phyloP scores from a whole-genome alignment of 306 rosid species.

The Vigna trinervia region DNA sequence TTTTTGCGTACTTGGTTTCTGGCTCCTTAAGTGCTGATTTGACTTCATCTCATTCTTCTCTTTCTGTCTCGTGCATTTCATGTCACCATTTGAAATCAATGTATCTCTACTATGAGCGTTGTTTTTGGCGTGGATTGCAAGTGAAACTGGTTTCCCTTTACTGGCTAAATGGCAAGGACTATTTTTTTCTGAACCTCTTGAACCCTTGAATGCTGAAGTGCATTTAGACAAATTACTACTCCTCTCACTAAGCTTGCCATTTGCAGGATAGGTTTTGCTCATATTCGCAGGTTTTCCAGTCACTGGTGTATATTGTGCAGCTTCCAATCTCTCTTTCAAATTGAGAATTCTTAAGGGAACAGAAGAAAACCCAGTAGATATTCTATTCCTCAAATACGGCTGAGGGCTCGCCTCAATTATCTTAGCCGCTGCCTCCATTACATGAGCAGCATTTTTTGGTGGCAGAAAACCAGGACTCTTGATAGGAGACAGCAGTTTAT shows the following conservation, averaged over 20 bases:
- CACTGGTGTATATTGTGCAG: slow-evolving; percentile 61
- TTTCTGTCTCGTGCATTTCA: slow-evolving; percentile 53
- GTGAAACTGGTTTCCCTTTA: slow-evolving; percentile 66
- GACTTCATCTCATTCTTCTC: slow-evolving; percentile 59
- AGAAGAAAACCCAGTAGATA: slow-evolving; percentile 62
- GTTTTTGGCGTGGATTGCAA: slow-evolving; percentile 54
- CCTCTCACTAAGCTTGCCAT: slow-evolving; percentile 50
- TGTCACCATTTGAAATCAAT: slow-evolving; percentile 49
- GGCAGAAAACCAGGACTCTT: slow-evolving; percentile 70
- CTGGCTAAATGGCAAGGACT: slow-evolving; percentile 47
- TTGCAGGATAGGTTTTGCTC: slow-evolving; percentile 43
- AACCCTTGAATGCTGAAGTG: slow-evolving; percentile 51
- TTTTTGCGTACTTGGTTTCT: slow-evolving; percentile 52
- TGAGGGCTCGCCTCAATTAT: slow-evolving; percentile 84
- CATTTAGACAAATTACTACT: slow-evolving; percentile 53
- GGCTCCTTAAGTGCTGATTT: slow-evolving; percentile 58
- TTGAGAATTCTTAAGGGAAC: slow-evolving; percentile 78
- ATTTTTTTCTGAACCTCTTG: slow-evolving; percentile 52
- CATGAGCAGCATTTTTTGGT: slow-evolving; percentile 61
- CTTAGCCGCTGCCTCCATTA: slow-evolving; percentile 94
- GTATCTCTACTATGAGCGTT: slow-evolving; percentile 58
- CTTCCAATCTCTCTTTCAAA: slow-evolving; percentile 80
- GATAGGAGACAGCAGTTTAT: slow-evolving; percentile 85
- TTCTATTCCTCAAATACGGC: slow-evolving; percentile 57
- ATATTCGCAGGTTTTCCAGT: slow-evolving; percentile 43